Evolutionary conservation across 1,139 yeast genomes (phyloP).

Genomic region (Waltiozyma sp.): DNA sequence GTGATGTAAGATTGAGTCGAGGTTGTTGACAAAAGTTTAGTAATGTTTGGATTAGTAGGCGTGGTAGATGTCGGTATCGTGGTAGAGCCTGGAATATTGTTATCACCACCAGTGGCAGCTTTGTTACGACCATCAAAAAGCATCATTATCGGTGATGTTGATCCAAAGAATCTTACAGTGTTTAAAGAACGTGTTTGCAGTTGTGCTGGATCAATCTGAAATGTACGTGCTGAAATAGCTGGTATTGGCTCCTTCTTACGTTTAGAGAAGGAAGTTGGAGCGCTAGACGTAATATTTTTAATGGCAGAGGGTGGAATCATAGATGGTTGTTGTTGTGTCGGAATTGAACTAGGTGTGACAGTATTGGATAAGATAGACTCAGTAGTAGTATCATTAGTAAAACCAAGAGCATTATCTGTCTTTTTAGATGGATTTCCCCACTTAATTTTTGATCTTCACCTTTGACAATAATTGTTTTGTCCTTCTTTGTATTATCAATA

Average conservation of each 20-base stretch:
- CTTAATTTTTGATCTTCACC: too few relatives aligned
- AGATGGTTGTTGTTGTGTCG: too few relatives aligned
- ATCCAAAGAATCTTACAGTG: constrained; percentile 13
- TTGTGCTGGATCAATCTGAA: constrained; percentile 15
- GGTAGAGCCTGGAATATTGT: too few relatives aligned
- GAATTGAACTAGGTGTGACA: too few relatives aligned
- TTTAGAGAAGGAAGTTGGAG: constrained; percentile 2
- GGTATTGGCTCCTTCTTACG: constrained; percentile 16
- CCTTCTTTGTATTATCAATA: neutral
- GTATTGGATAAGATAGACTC: neutral
- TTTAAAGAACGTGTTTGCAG: constrained; percentile 10
- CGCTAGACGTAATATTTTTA: too few relatives aligned
- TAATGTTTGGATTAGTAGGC: neutral
- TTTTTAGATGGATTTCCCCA: neutral
- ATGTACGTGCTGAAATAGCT: constrained; percentile 18
- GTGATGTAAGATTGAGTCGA: constrained; percentile 10
- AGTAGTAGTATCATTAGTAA: too few relatives aligned
- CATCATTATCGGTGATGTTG: constrained; percentile 16
- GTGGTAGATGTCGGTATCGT: too few relatives aligned
- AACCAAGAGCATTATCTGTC: too few relatives aligned
- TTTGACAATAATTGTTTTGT: too few relatives aligned
- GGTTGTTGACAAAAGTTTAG: too few relatives aligned
- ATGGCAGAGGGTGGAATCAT: too few relatives aligned
- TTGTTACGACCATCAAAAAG: constrained; percentile 10
- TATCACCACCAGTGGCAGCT: too few relatives aligned